Conservation (phyloP, 2,329 filamentous ascomycete genomes). For the Exutisphaerella laricina region DNA sequence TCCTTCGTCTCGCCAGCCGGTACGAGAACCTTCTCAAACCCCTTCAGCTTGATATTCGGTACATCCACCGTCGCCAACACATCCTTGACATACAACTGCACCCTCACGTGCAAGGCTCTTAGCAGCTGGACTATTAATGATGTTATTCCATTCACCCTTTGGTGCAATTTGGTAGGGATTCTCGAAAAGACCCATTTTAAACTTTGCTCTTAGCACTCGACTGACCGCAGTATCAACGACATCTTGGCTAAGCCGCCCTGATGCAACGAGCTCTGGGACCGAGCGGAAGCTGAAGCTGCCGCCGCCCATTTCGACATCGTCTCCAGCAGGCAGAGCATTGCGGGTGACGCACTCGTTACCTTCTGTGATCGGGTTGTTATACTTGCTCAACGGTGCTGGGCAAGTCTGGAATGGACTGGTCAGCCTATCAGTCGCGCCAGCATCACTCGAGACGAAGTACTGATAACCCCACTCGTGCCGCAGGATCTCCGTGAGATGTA, state of each 20-base stretch:
- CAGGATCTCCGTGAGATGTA: constrained; percentile 62
- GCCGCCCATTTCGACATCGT: constrained; percentile 71
- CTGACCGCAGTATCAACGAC: constrained; percentile 62
- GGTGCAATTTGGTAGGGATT: constrained; percentile 59
- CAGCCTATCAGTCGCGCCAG: constrained; percentile 64
- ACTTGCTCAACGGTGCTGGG: constrained; percentile 33
- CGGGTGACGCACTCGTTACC: constrained; percentile 62
- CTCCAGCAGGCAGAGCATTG: constrained; percentile 60
- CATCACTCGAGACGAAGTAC: constrained; percentile 62
- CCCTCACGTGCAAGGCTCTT: constrained; percentile 55
- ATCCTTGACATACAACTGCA: constrained; percentile 48
- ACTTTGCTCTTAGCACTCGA: constrained; percentile 62
- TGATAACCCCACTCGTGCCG: constrained; percentile 67
- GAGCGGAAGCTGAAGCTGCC: constrained; percentile 64
- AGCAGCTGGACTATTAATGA: constrained; percentile 58
- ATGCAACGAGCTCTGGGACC: constrained; percentile 59
- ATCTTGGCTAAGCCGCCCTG: constrained; percentile 54
- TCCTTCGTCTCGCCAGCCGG: constrained; percentile 26
- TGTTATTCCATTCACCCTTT: constrained; percentile 49
- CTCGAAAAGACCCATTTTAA: constrained; percentile 65
- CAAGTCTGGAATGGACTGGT: constrained; percentile 62
- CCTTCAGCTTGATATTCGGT: constrained; percentile 45
- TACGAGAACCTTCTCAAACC: constrained; percentile 37
- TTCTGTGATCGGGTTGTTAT: constrained; percentile 43
- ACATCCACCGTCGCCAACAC: constrained; percentile 41